Evolutionary conservation across 371 early-diverging fungal genomes (phyloP).

Genomic region (Entomophthora muscae): DNA sequence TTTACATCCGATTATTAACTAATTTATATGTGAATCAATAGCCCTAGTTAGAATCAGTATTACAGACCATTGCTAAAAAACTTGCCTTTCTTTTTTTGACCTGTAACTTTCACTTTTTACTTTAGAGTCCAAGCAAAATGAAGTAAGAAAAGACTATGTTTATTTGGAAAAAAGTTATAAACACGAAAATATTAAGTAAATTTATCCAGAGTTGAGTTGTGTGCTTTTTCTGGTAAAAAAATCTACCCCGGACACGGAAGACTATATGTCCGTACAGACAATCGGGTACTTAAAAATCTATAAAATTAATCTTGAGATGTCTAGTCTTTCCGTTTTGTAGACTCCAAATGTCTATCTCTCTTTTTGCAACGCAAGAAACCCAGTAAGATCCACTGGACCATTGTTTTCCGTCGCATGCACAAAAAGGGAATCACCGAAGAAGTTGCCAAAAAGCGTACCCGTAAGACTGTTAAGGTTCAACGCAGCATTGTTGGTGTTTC

Average conservation of each 20-base stretch:
- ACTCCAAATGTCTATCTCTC: conserved; percentile 84
- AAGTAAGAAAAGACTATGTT: too few relatives aligned
- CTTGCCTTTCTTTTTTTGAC: too few relatives aligned
- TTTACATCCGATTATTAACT: too few relatives aligned
- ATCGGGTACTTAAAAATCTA: conserved; percentile 29
- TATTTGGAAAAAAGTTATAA: too few relatives aligned
- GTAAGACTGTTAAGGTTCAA: conserved; percentile 86
- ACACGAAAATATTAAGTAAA: background rate
- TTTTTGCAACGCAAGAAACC: conserved; percentile 93
- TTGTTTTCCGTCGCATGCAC: conserved; percentile 92
- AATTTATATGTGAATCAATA: too few relatives aligned
- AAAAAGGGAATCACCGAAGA: conserved; percentile 96
- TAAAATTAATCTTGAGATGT: background rate
- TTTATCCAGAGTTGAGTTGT: conserved; percentile 42
- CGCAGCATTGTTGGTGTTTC: conserved; percentile 92
- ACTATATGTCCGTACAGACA: conserved; percentile 80
- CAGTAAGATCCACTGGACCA: conserved; percentile 93
- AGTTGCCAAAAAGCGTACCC: conserved; percentile 87
- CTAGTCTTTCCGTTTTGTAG: conserved; percentile 89
- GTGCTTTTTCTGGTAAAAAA: conserved; percentile 93
- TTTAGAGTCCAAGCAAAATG: too few relatives aligned
- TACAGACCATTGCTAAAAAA: too few relatives aligned
- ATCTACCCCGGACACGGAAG: conserved; percentile 97
- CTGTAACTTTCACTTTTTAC: too few relatives aligned
- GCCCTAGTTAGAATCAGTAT: too few relatives aligned